phyloP scores from a whole-genome alignment of 2,329 filamentous ascomycete species.

The Endothia cerciana region DNA sequence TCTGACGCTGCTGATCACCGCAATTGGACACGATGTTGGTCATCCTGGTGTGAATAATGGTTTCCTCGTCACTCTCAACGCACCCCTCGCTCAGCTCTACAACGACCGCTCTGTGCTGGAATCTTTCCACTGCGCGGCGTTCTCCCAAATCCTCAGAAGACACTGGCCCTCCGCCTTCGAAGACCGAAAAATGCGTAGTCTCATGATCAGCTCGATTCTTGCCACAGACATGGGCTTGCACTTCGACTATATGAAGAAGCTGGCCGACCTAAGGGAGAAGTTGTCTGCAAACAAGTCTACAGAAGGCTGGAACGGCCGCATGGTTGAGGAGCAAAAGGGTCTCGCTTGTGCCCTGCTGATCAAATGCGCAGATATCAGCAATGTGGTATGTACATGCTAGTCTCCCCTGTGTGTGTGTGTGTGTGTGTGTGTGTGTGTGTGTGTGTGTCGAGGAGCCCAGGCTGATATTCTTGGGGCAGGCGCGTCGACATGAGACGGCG shows the following conservation, averaged over 20 bases:
- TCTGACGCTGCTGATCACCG: slow-evolving; percentile 85
- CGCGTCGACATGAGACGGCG: slow-evolving; percentile 80
- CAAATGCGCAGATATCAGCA: slow-evolving; percentile 98
- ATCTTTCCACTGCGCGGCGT: slow-evolving; percentile 96
- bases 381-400: slow-evolving; percentile 70
- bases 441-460: no score
- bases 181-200: slow-evolving; percentile 76
- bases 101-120: slow-evolving; percentile 97
- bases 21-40: slow-evolving; percentile 97
- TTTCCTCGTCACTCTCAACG: slow-evolving; percentile 88
- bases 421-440: no score
- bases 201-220: slow-evolving; percentile 97
- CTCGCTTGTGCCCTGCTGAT: slow-evolving; percentile 90
- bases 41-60: slow-evolving; percentile 98
- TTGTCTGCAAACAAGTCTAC: slow-evolving; percentile 68
- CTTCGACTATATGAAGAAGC: slow-evolving; percentile 92
- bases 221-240: slow-evolving; percentile 98
- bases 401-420: no score
- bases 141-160: slow-evolving; percentile 89
- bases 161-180: slow-evolving; percentile 87
- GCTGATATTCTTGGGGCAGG: slow-evolving; percentile 54
- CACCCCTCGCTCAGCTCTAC: slow-evolving; percentile 91
- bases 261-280: slow-evolving; percentile 80
- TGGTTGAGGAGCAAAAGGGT: slow-evolving; percentile 75
- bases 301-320: slow-evolving; percentile 77